Evolutionary conservation across 2,329 filamentous ascomycete species (phyloP), one percentile per base, ranked within the genome.

Genomic region (Sordariomycetes sp.): DNA sequence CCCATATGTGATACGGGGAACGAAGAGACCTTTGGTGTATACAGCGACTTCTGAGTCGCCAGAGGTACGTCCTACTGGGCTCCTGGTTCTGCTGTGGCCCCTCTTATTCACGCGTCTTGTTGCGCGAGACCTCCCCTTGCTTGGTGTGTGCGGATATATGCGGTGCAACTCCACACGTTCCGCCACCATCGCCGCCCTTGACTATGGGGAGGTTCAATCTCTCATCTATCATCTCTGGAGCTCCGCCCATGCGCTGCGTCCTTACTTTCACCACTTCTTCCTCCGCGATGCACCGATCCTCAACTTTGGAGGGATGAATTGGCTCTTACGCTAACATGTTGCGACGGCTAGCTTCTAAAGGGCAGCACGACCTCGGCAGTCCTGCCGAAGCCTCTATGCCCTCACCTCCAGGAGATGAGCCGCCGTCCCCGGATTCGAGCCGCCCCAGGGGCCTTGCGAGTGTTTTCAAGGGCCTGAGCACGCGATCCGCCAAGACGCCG

Each of bases 391-490:
- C 75, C 70, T 75, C 76, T 75, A 86, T 86, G 83, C 78, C 82
- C 72, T 79, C 80, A 61, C 76, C 77, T 66, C 72, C 78, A 64
- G 80, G 80, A 74, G 81, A 85, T 74, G 78, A 77, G 65, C 68
- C 73, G 63, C 74, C 76, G 60, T 76, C 46, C 46, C 76, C 78
- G 65, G 82, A 86, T 68, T 73, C 79, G 59, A 80, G 76, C 71
- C 76, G 72, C 65, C 69, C 75, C 48, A 75, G 82, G 61, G 81
- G 81, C 64, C 75, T 87, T 64, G 82, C 81, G 64, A 80, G 81
- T 64, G 82, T 87, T 61, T 82, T 87, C 67, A 84, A 83, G 65
- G 82, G 79, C 64, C 72, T 87, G 64, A 77, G 76, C 64, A 76
- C 75, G 59, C 83, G 78, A 53, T 56, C 59, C 20, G 54, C 57